Evolutionary conservation across 1,284 basidiomycete species (phyloP).

Genomic region (Chalciporus piperatoides): DNA sequence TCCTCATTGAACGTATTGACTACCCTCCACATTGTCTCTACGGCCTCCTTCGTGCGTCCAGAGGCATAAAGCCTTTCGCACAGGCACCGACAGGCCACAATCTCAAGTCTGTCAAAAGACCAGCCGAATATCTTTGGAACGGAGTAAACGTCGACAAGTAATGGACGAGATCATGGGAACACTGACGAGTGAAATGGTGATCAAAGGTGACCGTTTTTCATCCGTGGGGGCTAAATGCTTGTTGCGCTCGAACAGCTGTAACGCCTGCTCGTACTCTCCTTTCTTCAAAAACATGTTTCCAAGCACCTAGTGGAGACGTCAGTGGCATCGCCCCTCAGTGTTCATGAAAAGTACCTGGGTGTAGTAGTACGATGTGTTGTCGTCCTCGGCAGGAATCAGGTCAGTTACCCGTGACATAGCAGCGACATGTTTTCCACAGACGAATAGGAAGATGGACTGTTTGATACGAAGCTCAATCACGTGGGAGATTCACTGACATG

Average conservation of each 20-base stretch:
- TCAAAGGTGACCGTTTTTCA: not conserved
- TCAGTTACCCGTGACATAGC: slow-evolving; percentile 1
- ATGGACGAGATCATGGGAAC: not conserved
- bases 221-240: not conserved
- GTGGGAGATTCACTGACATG: no score
- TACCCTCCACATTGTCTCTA: not conserved
- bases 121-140: not conserved
- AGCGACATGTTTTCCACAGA: not conserved
- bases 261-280: slow-evolving; percentile 1
- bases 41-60: not conserved
- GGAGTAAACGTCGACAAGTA: not conserved
- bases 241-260: not conserved
- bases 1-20: not conserved
- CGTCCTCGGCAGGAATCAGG: not conserved
- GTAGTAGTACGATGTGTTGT: not conserved
- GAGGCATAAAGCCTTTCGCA: not conserved
- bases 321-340: no score
- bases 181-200: not conserved
- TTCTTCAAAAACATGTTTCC: slow-evolving; percentile 4
- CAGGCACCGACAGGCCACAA: not conserved
- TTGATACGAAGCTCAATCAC: not conserved
- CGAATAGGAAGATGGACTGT: slow-evolving; percentile 4
- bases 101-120: not conserved
- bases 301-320: slow-evolving; percentile 2
- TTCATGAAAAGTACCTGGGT: not conserved